Evolutionary conservation across 2,329 filamentous ascomycete species (phyloP), one percentile per base, ranked within the genome.

Genomic region (Aspergillus udagawae): DNA sequence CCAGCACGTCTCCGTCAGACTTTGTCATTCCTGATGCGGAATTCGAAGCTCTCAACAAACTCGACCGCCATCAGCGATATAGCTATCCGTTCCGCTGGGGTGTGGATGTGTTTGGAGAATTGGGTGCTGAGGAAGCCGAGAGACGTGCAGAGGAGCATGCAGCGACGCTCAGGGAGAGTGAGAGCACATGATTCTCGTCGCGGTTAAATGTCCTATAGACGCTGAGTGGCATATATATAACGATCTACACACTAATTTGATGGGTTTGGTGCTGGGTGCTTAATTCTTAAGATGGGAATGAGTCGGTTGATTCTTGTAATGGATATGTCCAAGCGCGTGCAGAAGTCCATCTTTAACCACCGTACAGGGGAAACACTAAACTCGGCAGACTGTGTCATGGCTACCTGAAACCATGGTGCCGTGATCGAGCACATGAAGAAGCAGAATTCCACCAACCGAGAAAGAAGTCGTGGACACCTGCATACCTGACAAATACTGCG

Each of bases 41-140:
- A 17, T 73, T 73, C 54, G 65, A 71, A 41, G 64, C 63, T 35
- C 56, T 75, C 14, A 70, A 75, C 59, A 64, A 67, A 23, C 61
- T 76, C 12, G 72, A 75, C 53, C 67, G 68, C 42, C 65, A 73
- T 57, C 65, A 72, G 56, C 65, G 74, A 25, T 75, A 73, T 61
- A 74, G 73, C 53, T 73, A 72, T 50, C 71, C 72, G 1, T 69
- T 69, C 63, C 66, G 67, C 23, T 75, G 71, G 74, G 73, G 74
- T 6, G 55, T 71, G 47, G 73, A 75, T 59, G 65, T 74, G 45
- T 76, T 76, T 52, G 70, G 66, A 9, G 73, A 76, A 53, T 45
- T 72, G 29, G 72, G 73, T 3, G 65, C 69, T 42, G 69, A 67
- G 35, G 67, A 72, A 54, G 68, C 68, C 14, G 65, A 69, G 53